These are phyloP conservation scores for Ceraceosorus guamensis DNA, from an alignment of 1,284 basidiomycete species.

Conservation along the genomic window DNA sequence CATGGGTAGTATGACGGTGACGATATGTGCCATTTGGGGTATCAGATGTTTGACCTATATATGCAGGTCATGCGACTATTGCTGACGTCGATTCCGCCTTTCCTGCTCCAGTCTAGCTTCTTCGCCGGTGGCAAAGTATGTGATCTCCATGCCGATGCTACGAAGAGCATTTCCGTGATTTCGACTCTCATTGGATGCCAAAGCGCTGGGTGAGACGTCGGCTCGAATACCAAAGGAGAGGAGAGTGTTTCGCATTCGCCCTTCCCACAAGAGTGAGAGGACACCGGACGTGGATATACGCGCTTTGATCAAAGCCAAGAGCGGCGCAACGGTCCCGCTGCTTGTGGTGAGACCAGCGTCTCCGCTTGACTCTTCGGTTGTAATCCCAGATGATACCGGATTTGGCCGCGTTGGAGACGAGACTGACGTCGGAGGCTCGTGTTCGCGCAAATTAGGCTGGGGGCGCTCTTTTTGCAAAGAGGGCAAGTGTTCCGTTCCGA, in stretches of 20 bases:
- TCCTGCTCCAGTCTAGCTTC: too few species aligned
- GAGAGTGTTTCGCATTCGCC: constrained; percentile 77
- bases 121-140: too few species aligned
- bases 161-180: too few species aligned
- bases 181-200: too few species aligned
- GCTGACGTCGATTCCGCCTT: too few species aligned
- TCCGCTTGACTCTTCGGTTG: background rate
- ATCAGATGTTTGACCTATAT: too few species aligned
- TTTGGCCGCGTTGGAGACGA: background rate
- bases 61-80: too few species aligned
- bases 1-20: too few species aligned
- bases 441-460: background rate
- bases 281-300: constrained; percentile 67
- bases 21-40: too few species aligned
- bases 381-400: background rate
- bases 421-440: background rate
- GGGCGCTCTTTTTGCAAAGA: background rate
- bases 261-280: constrained; percentile 86
- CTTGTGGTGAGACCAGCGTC: too few species aligned
- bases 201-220: constrained; percentile 60
- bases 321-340: too few species aligned
- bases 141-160: too few species aligned
- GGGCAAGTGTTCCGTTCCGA: background rate
- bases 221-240: constrained; percentile 81
- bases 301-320: constrained; percentile 72